Conservation (phyloP, 805 yeast genomes). For the Nakazawaea ernobii region DNA sequence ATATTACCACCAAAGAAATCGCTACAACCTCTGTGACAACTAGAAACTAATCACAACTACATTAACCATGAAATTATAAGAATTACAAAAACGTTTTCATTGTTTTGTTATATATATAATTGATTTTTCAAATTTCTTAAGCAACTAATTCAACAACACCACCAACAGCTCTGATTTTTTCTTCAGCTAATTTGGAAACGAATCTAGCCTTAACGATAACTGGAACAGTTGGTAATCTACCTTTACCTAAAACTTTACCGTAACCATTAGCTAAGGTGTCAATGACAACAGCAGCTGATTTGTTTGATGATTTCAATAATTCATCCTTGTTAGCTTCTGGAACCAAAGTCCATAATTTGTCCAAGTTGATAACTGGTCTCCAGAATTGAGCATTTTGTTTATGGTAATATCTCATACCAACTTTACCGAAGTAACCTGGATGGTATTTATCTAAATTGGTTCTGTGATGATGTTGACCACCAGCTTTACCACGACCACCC, state of each 20-base stretch:
- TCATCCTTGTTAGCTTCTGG: slow-evolving; percentile 92
- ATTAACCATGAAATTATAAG: too few relatives aligned
- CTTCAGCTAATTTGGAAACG: slow-evolving; percentile 98
- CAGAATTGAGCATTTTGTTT: slow-evolving; percentile 91
- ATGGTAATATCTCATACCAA: slow-evolving; percentile 99
- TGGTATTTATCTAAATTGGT: slow-evolving; percentile 99
- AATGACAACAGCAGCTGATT: slow-evolving; percentile 95
- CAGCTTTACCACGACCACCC: slow-evolving; percentile 99
- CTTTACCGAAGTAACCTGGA: slow-evolving; percentile 99
- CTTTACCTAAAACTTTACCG: slow-evolving; percentile 99
- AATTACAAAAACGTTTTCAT: too few relatives aligned
- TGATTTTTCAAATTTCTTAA: slow-evolving; percentile 36
- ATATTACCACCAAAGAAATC: too few relatives aligned
- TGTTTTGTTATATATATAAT: neutral
- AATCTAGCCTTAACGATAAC: slow-evolving; percentile 99
- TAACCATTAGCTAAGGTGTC: slow-evolving; percentile 99
- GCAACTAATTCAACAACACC: slow-evolving; percentile 99
- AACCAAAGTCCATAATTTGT: slow-evolving; percentile 96
- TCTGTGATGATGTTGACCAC: slow-evolving; percentile 99
- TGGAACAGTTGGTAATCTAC: slow-evolving; percentile 96
- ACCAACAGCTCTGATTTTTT: slow-evolving; percentile 99
- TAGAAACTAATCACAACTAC: too few relatives aligned
- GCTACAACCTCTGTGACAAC: too few relatives aligned
- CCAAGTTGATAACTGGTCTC: slow-evolving; percentile 97
- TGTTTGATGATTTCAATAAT: slow-evolving; percentile 77